phyloP scores from a whole-genome alignment of 441 rosid species.

The Raphanus hybrid region DNA sequence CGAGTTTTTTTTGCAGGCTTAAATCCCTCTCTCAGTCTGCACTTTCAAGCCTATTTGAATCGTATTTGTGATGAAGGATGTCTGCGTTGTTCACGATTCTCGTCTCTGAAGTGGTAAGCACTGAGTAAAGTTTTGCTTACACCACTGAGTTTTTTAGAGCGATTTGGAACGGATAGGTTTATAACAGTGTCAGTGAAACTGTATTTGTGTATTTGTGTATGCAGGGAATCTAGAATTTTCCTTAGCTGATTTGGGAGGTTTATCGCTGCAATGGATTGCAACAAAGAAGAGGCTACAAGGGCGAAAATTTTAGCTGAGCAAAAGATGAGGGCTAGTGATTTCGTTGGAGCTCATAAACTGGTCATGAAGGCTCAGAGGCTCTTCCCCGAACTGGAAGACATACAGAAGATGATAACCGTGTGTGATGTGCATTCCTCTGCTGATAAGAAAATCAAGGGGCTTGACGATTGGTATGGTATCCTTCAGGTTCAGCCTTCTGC shows the following conservation, averaged over 20 bases:
- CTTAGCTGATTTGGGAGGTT: slow-evolving; percentile 18
- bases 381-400: slow-evolving; percentile 57
- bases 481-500: slow-evolving; percentile 60
- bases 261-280: slow-evolving; percentile 60
- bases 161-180: not conserved
- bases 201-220: slow-evolving; percentile 21
- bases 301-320: slow-evolving; percentile 58
- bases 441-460: slow-evolving; percentile 46
- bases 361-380: slow-evolving; percentile 56
- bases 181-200: not conserved
- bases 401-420: slow-evolving; percentile 50
- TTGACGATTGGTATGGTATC: slow-evolving; percentile 66
- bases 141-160: not conserved
- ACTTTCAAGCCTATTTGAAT: not conserved
- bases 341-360: slow-evolving; percentile 52
- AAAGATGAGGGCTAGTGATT: slow-evolving; percentile 54
- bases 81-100: not conserved
- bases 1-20: slow-evolving; percentile 13
- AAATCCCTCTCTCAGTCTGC: not conserved
- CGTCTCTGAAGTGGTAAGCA: slow-evolving; percentile 28
- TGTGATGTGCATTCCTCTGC: slow-evolving; percentile 72
- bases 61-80: slow-evolving; percentile 2
- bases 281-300: slow-evolving; percentile 67
- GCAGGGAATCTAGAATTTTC: slow-evolving; percentile 31
- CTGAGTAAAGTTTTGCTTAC: slow-evolving; percentile 6